A percentile compares a stretch with the other conserved stretches of the same genome.
These are phyloP conservation scores for Testicularia cyperi DNA, from an alignment of 1,284 basidiomycete genomes.

Conservation along the genomic window DNA sequence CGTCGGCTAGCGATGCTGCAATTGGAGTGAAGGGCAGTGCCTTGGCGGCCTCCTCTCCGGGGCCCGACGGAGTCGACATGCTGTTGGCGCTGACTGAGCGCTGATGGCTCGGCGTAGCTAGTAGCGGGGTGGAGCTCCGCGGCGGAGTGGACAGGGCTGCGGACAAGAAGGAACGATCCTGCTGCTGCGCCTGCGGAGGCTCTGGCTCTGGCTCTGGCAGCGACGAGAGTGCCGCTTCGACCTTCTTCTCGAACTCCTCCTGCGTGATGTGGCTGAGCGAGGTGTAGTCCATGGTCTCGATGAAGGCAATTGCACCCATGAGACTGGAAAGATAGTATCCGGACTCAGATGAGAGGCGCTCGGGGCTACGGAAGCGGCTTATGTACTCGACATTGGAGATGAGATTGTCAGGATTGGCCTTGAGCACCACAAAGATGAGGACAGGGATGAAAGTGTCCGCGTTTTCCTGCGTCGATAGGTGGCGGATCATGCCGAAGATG, in stretches of 20 bases:
- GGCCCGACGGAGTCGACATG: conserved; percentile 28
- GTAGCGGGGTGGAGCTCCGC: conserved; percentile 7
- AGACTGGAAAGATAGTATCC: conserved; percentile 96
- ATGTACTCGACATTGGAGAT: conserved; percentile 91
- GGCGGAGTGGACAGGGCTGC: conserved; percentile 21
- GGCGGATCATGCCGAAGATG: conserved; percentile 92
- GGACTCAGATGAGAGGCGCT: conserved; percentile 86
- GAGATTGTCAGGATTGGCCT: conserved; percentile 87
- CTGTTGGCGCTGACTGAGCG: conserved; percentile 31
- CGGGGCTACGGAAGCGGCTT: conserved; percentile 86
- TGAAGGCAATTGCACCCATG: conserved; percentile 77
- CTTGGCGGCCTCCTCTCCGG: conserved; percentile 44
- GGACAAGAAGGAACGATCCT: conserved; percentile 1
- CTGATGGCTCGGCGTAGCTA: conserved; percentile 12
- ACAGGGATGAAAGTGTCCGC: conserved; percentile 91
- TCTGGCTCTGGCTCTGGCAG: conserved; percentile 21
- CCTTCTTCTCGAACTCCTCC: conserved; percentile 76
- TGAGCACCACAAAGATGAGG: conserved; percentile 89
- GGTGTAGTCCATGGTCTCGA: conserved; percentile 94
- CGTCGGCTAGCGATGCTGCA: conserved; percentile 52
- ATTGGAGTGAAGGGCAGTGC: conserved; percentile 34
- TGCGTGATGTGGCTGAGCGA: conserved; percentile 87
- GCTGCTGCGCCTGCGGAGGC: background rate
- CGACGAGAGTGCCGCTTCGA: conserved; percentile 41
- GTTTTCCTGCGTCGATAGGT: conserved; percentile 64